phyloP scores from a whole-genome alignment of 306 rosid species.

The Cucumis cinereus region DNA sequence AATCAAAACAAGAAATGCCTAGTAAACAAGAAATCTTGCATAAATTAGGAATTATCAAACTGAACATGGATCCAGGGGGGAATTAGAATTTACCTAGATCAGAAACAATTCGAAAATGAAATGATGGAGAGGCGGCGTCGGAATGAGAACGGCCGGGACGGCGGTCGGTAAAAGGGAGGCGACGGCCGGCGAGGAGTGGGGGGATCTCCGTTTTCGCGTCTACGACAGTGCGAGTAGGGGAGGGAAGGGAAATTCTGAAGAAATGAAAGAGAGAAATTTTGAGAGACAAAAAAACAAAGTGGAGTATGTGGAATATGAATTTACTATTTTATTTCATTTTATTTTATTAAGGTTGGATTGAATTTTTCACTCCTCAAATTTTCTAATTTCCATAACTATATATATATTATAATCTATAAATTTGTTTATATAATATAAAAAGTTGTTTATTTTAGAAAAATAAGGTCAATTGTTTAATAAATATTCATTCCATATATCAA shows the following conservation, averaged over 20 bases:
- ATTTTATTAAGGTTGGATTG: not conserved
- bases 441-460: too few relatives aligned
- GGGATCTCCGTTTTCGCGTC: not conserved
- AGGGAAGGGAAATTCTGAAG: not conserved
- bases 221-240: not conserved
- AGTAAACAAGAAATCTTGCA: not conserved
- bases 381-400: not conserved
- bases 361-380: not conserved
- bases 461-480: too few relatives aligned
- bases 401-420: not conserved
- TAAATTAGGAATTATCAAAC: not conserved
- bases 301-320: not conserved
- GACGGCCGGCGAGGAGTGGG: slow-evolving; percentile 6
- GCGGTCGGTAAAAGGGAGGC: not conserved
- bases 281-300: not conserved
- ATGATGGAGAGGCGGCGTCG: not conserved
- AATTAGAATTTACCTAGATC: slow-evolving; percentile 1
- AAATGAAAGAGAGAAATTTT: not conserved
- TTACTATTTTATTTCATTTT: not conserved
- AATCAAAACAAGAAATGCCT: not conserved
- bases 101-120: not conserved
- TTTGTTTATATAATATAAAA: too few relatives aligned
- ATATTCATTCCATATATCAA: too few relatives aligned
- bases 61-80: not conserved
- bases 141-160: not conserved